These are phyloP conservation scores for Coemansia biformis DNA, from an alignment of 192 early-diverging fungal genomes.

Conservation along the genomic window DNA sequence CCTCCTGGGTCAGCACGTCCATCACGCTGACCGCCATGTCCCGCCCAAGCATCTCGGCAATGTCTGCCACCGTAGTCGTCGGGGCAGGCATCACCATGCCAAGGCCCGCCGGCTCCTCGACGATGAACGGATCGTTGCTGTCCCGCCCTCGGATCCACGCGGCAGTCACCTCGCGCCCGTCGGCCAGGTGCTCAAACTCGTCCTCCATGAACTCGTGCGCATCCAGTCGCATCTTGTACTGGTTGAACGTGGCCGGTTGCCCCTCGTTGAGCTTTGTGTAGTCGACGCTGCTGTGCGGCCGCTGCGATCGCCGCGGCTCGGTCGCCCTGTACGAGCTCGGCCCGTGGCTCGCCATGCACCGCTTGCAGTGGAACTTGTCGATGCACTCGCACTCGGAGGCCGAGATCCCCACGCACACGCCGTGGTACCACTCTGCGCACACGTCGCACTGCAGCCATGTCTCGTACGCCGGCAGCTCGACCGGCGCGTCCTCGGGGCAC, in stretches of 20 bases:
- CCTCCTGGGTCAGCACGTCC: conserved; percentile 87
- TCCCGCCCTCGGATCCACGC: conserved; percentile 62
- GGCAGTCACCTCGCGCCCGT: conserved; percentile 61
- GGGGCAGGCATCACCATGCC: conserved; percentile 75
- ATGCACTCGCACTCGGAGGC: conserved; percentile 54
- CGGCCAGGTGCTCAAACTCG: conserved; percentile 57
- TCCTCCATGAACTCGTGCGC: conserved; percentile 62
- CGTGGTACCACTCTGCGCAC: conserved; percentile 64
- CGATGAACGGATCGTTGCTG: conserved; percentile 68
- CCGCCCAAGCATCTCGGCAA: conserved; percentile 53
- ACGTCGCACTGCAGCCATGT: conserved; percentile 66
- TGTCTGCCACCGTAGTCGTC: conserved; percentile 56
- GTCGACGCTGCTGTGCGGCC: conserved; percentile 60
- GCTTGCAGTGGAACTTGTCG: conserved; percentile 61
- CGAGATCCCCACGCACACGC: conserved; percentile 57
- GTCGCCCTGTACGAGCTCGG: conserved; percentile 53
- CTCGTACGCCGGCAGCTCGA: conserved; percentile 45
- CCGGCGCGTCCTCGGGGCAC: conserved; percentile 38
- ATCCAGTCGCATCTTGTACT: conserved; percentile 71
- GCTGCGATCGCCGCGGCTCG: conserved; percentile 55
- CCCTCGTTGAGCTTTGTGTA: conserved; percentile 82
- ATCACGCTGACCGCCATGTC: conserved; percentile 79
- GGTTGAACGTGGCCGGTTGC: conserved; percentile 67
- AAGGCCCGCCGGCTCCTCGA: conserved; percentile 62
- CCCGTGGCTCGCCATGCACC: conserved; percentile 53